These are phyloP conservation scores for Pseudogymnoascus sp. DNA, from an alignment of 2,329 filamentous ascomycete genomes.

Conservation along the genomic window DNA sequence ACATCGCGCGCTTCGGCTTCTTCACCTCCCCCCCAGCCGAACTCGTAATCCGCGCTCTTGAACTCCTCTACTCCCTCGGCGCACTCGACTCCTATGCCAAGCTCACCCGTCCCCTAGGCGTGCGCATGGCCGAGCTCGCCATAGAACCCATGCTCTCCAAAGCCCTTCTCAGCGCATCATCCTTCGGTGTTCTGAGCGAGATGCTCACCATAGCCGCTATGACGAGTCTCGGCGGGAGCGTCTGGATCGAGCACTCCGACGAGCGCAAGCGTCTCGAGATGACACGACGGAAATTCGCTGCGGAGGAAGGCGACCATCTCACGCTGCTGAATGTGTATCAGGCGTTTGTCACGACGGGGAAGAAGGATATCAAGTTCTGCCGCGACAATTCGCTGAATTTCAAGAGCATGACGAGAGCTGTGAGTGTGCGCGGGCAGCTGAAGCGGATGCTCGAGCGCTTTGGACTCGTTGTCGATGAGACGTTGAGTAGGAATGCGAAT, in stretches of 20 bases:
- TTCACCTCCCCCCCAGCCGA: slow-evolving; percentile 77
- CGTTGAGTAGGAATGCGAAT: slow-evolving; percentile 34
- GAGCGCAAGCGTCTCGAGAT: slow-evolving; percentile 69
- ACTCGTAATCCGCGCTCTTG: slow-evolving; percentile 75
- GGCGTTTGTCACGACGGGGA: slow-evolving; percentile 73
- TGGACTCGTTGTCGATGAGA: slow-evolving; percentile 61
- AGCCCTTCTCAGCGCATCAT: slow-evolving; percentile 65
- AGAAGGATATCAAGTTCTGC: slow-evolving; percentile 79
- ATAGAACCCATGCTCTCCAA: slow-evolving; percentile 96
- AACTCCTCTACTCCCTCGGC: slow-evolving; percentile 78
- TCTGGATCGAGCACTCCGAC: slow-evolving; percentile 75
- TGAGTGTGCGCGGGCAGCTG: slow-evolving; percentile 79
- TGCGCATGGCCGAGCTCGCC: slow-evolving; percentile 85
- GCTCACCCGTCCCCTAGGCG: slow-evolving; percentile 78
- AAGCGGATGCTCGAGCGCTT: slow-evolving; percentile 82
- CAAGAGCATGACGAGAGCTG: slow-evolving; percentile 71
- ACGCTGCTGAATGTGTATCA: slow-evolving; percentile 92
- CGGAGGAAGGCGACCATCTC: slow-evolving; percentile 87
- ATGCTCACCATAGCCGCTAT: slow-evolving; percentile 90
- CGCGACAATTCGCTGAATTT: slow-evolving; percentile 81
- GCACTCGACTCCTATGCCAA: slow-evolving; percentile 85
- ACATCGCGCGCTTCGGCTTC: slow-evolving; percentile 85
- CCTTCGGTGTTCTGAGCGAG: slow-evolving; percentile 73
- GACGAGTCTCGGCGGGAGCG: slow-evolving; percentile 73
- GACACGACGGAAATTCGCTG: slow-evolving; percentile 73